Percentiles rank a stretch among this genome's conserved stretches.
Conservation (phyloP, 768 basidiomycete genomes). For the Boletus tylopilopsis region DNA sequence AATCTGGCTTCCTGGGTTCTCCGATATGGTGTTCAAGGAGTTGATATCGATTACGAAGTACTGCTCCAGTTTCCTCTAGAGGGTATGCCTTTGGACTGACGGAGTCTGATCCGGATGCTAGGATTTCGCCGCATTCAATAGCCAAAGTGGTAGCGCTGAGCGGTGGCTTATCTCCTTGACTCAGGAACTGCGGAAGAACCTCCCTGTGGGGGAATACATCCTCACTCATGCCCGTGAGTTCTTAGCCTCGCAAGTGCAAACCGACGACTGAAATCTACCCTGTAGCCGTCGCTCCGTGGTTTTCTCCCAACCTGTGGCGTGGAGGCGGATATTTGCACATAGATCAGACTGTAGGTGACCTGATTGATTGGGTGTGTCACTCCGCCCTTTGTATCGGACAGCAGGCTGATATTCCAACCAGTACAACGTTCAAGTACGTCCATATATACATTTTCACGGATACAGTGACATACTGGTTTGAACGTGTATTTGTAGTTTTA, state of each 20-base stretch:
- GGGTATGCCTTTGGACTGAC: not conserved
- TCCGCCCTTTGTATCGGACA: too few species aligned
- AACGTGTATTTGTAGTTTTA: constrained; percentile 11
- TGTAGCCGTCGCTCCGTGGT: constrained; percentile 43
- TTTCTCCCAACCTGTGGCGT: constrained; percentile 30
- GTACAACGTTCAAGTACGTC: constrained; percentile 41
- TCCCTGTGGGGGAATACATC: constrained; percentile 30
- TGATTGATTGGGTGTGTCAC: too few species aligned
- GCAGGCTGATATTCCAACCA: constrained; percentile 4
- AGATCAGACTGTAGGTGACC: too few species aligned
- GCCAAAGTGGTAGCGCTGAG: constrained; percentile 26
- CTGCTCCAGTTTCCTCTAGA: not conserved
- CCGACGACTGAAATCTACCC: not conserved
- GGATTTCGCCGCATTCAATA: constrained; percentile 34
- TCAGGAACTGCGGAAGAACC: constrained; percentile 24
- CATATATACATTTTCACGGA: not conserved
- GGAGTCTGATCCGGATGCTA: not conserved
- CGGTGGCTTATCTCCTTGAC: constrained; percentile 31
- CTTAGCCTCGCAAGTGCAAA: too few species aligned
- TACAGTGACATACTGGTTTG: not conserved
- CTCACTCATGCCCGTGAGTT: constrained; percentile 33
- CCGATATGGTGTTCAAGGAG: constrained; percentile 44
- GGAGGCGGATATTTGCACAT: constrained; percentile 24
- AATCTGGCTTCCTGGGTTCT: constrained; percentile 43
- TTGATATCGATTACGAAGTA: constrained; percentile 52